These are phyloP conservation scores for Cyclanthera cordifolia DNA, from an alignment of 306 rosid species.

Conservation along the genomic window DNA sequence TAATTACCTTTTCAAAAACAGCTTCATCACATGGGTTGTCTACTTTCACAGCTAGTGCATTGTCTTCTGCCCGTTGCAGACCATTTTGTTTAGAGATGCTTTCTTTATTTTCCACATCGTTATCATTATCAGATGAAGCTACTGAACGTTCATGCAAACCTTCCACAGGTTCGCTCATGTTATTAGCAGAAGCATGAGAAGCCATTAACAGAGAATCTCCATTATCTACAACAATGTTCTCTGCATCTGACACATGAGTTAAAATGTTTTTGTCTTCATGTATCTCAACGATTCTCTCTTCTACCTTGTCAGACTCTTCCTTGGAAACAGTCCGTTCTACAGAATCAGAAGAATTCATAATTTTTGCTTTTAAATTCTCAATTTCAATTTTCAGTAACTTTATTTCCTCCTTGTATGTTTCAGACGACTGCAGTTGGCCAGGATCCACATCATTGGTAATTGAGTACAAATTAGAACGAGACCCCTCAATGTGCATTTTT, in stretches of 20 bases:
- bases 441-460: constrained; percentile 30
- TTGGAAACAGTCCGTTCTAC: constrained; percentile 26
- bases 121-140: constrained; percentile 24
- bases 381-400: constrained; percentile 62
- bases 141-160: constrained; percentile 24
- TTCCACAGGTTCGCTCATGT: constrained; percentile 31
- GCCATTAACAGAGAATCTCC: constrained; percentile 30
- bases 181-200: constrained; percentile 26
- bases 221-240: constrained; percentile 22
- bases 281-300: constrained; percentile 59
- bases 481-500: constrained; percentile 75
- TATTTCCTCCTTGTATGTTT: constrained; percentile 67
- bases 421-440: constrained; percentile 39
- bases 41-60: constrained; percentile 24
- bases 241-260: constrained; percentile 27
- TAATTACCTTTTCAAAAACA: constrained; percentile 35
- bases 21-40: constrained; percentile 34
- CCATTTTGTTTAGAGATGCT: constrained; percentile 27
- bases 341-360: constrained; percentile 25
- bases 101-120: constrained; percentile 24
- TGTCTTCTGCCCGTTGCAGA: constrained; percentile 28
- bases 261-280: constrained; percentile 54
- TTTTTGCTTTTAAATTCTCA: constrained; percentile 45
- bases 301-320: constrained; percentile 28
- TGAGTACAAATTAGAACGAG: constrained; percentile 32